Percentiles rank a stretch among this genome's conserved stretches.
Conservation (phyloP, 1,139 yeast species). For the Nakaseomyces delphensis region DNA sequence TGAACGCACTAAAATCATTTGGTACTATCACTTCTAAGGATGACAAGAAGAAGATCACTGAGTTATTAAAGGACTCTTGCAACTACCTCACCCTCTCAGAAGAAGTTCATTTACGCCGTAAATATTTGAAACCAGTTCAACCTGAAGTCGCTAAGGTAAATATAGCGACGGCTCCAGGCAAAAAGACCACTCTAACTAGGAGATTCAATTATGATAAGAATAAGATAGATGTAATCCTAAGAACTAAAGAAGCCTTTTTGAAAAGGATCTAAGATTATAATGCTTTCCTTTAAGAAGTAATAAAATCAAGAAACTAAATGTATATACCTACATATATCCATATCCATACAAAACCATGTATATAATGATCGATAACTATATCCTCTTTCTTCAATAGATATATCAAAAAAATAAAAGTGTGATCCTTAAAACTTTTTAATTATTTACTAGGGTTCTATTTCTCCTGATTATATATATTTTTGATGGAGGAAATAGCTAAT, state of each 20-base stretch:
- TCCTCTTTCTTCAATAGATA: no score
- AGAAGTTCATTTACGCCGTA: conserved; percentile 35
- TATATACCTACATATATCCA: not conserved
- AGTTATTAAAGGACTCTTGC: conserved; percentile 32
- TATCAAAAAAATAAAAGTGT: no score
- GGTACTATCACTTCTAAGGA: conserved; percentile 23
- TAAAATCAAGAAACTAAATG: not conserved
- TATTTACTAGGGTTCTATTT: no score
- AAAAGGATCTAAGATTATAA: conserved; percentile 16
- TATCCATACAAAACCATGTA: not conserved
- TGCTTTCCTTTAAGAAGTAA: not conserved
- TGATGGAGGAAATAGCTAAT: no score
- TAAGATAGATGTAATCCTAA: conserved; percentile 36
- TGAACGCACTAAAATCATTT: conserved; percentile 24
- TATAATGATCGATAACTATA: not conserved
- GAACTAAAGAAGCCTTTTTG: conserved; percentile 34
- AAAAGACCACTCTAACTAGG: conserved; percentile 34
- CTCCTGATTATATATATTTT: no score
- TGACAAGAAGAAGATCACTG: conserved; percentile 31
- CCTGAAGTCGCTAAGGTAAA: conserved; percentile 30
- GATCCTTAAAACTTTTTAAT: no score
- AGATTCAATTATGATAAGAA: conserved; percentile 44
- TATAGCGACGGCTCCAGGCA: conserved; percentile 29
- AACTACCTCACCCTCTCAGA: conserved; percentile 35
- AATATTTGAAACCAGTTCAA: conserved; percentile 36